phyloP scores from a whole-genome alignment of 2,329 filamentous ascomycete species.

The Hymenoscyphus infarciens region DNA sequence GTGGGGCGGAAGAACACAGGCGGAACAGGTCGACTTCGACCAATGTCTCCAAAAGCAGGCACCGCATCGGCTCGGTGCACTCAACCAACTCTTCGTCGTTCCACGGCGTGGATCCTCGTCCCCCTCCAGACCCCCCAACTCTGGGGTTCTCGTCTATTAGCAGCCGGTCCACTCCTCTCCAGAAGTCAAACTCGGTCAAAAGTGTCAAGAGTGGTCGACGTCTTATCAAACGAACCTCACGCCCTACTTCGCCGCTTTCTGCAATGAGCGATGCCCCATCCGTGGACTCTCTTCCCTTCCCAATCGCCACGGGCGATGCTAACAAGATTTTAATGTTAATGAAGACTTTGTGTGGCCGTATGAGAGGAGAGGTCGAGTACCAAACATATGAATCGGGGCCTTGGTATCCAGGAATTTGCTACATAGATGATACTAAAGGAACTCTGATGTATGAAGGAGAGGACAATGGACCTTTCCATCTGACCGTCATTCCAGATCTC shows the following conservation, averaged over 20 bases:
- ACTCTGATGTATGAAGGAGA: slow-evolving; percentile 72
- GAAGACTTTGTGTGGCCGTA: slow-evolving; percentile 72
- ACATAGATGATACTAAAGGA: slow-evolving; percentile 72
- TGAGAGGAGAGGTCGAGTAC: slow-evolving; percentile 76
- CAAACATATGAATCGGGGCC: slow-evolving; percentile 56
- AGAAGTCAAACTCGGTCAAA: slow-evolving; percentile 39
- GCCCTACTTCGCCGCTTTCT: slow-evolving; percentile 52
- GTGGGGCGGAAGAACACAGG: slow-evolving; percentile 39
- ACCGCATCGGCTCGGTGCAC: slow-evolving; percentile 68
- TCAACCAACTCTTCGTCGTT: slow-evolving; percentile 55
- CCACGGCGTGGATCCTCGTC: slow-evolving; percentile 43
- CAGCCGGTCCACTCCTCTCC: slow-evolving; percentile 32
- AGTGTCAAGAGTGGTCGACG: slow-evolving; percentile 40
- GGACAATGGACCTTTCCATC: slow-evolving; percentile 60
- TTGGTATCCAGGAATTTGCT: slow-evolving; percentile 71
- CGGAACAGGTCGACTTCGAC: slow-evolving; percentile 37
- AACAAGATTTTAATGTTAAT: slow-evolving; percentile 72
- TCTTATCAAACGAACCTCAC: slow-evolving; percentile 51
- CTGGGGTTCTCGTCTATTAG: slow-evolving; percentile 41
- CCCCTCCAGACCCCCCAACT: slow-evolving; percentile 36
- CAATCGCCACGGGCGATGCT: slow-evolving; percentile 62
- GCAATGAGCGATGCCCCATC: slow-evolving; percentile 49
- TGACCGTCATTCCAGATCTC: slow-evolving; percentile 67
- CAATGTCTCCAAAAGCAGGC: slow-evolving; percentile 47
- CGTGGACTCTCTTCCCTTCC: slow-evolving; percentile 56